Evolutionary conservation across 805 yeast species (phyloP).

Genomic region (Kodamaea lidongshanica): DNA sequence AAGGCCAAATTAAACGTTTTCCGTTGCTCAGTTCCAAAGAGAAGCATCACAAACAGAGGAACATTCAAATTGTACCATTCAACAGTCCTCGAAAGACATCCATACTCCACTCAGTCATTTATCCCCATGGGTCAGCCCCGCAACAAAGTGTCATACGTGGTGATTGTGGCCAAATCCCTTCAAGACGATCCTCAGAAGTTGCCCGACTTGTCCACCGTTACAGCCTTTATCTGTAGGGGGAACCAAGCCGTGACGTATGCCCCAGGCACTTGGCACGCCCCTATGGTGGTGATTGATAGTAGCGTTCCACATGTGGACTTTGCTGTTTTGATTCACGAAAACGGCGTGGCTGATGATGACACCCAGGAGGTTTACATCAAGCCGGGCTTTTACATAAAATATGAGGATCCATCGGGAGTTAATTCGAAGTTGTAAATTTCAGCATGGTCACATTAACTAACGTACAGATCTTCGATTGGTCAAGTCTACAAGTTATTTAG

Average conservation of each 20-base stretch:
- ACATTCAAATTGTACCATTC: constrained; percentile 35
- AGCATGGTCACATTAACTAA: too few relatives aligned
- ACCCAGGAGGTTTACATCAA: constrained; percentile 72
- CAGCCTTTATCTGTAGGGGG: constrained; percentile 72
- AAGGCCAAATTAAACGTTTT: constrained; percentile 77
- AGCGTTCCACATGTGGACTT: constrained; percentile 55
- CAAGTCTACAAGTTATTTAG: neutral
- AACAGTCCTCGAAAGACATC: constrained; percentile 84
- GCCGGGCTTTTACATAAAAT: constrained; percentile 46
- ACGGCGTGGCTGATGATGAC: constrained; percentile 71
- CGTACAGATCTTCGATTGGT: too few relatives aligned
- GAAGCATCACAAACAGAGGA: constrained; percentile 34
- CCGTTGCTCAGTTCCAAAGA: constrained; percentile 72
- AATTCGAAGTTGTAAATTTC: constrained; percentile 2
- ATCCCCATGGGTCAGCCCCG: constrained; percentile 74
- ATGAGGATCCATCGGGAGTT: constrained; percentile 7
- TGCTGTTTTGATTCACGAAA: constrained; percentile 84
- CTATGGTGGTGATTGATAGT: constrained; percentile 79
- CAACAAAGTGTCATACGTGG: constrained; percentile 54
- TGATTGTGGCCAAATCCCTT: constrained; percentile 67
- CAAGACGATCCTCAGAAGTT: constrained; percentile 29
- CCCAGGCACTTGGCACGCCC: constrained; percentile 89
- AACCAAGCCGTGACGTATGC: constrained; percentile 90
- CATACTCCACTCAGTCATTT: constrained; percentile 82
- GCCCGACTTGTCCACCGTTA: constrained; percentile 57